Evolutionary conservation across 345 rosid genomes (phyloP), one percentile per base, ranked within the genome.

Genomic region (Carallia brachiata): DNA sequence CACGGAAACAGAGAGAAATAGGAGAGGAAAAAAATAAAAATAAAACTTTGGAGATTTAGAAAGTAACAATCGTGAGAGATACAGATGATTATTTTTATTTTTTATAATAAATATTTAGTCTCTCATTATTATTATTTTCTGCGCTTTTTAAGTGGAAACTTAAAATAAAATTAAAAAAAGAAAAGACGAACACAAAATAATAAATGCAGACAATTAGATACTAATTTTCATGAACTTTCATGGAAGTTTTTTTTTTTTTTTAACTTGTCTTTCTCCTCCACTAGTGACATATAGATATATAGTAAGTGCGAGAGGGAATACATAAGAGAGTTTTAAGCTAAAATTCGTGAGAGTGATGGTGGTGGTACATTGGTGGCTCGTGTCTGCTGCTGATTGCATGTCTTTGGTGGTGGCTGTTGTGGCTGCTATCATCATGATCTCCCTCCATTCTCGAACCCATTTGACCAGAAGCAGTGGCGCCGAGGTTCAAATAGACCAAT

Each of bases 401-500:
- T 70, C 92, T 78, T 52, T n/a, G n/a, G n/a, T n/a, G n/a, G n/a
- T 83, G 89, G 72, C 75, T 73, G 62, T 48, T 61, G 53, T 84
- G 87, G 78, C 79, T 80, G 78, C 74, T 78, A 54, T 84, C 90
- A 52, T 87, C 89, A n/a, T n/a, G n/a, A 12, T 76, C 87, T 63
- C 84, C 86, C 23, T 80, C 93, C 76, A 83, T 85, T 74, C 92
- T 77, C 58, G 88, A 80, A 18, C 88, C 86, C 89, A 91, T 85
- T 58, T 85, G 97, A 68, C 81, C 77, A n/a, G 84, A 74, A 63
- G 73, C 78, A 60, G 87, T 74, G 52, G 92, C 98, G 53, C 98
- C 96, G 61, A 93, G 97, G 75, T 93, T 89, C 57, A 91, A 87
- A 82, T 94, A 94, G 70, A 88, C 97, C 86, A 88, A 71, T 74